Percentiles rank a stretch among this genome's conserved stretches.
phyloP scores from a whole-genome alignment of 108 stramenopile species.

The Fistulifera pelliculosa region DNA sequence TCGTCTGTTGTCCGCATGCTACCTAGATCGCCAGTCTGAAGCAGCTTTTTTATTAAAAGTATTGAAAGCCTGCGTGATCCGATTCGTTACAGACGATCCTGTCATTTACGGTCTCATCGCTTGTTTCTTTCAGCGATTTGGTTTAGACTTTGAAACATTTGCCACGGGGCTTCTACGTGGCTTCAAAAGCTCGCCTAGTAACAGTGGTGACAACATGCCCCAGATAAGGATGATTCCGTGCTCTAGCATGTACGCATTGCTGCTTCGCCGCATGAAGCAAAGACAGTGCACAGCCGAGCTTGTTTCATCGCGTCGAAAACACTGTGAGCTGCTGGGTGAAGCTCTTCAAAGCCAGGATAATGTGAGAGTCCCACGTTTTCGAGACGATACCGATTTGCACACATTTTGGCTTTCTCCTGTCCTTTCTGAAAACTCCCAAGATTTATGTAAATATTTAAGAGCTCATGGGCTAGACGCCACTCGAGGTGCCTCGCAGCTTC shows the following conservation, averaged over 20 bases:
- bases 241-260: slow-evolving; percentile 40
- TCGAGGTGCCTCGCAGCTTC: slow-evolving; percentile 59
- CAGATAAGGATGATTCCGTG: slow-evolving; percentile 57
- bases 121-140: slow-evolving; percentile 15
- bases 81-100: slow-evolving; percentile 35
- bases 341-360: too few relatives aligned
- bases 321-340: not conserved
- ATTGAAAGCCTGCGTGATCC: slow-evolving; percentile 30
- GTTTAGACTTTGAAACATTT: slow-evolving; percentile 46
- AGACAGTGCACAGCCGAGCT: slow-evolving; percentile 12
- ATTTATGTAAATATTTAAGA: slow-evolving; percentile 21
- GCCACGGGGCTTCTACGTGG: slow-evolving; percentile 47
- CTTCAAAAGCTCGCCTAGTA: slow-evolving; percentile 20
- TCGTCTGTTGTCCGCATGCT: slow-evolving; percentile 41
- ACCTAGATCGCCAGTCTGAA: slow-evolving; percentile 33
- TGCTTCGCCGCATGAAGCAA: slow-evolving; percentile 43
- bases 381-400: too few relatives aligned
- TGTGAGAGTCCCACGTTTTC: too few relatives aligned
- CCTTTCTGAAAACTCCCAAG: slow-evolving; percentile 21
- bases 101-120: slow-evolving; percentile 31
- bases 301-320: slow-evolving; percentile 1
- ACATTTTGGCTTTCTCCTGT: slow-evolving; percentile 47
- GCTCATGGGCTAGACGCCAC: slow-evolving; percentile 53
- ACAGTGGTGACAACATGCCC: not conserved
- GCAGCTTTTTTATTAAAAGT: slow-evolving; percentile 33